A percentile compares a stretch with the other conserved stretches of the same genome.
Evolutionary conservation across 2,329 filamentous ascomycete species (phyloP).

Genomic region (Lecanicillium sp.): DNA sequence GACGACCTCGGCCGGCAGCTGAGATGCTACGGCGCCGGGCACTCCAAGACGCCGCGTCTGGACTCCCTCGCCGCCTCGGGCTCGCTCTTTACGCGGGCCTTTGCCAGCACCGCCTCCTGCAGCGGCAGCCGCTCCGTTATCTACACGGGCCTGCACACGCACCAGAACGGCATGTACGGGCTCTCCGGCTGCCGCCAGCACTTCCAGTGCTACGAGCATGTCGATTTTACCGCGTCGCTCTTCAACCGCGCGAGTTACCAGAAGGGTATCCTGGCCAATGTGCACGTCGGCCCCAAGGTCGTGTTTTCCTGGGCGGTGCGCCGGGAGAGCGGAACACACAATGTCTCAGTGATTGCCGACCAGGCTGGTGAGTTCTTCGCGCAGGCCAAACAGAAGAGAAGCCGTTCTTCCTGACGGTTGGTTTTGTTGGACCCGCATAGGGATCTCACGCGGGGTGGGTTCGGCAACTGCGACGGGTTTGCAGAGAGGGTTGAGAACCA

Average conservation of each 20-base stretch:
- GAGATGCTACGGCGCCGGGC: too few relatives aligned
- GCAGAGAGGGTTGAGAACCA: conserved; percentile 20
- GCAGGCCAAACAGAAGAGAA: conserved; percentile 23
- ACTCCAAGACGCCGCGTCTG: too few relatives aligned
- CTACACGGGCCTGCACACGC: conserved; percentile 44
- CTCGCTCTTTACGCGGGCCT: conserved; percentile 33
- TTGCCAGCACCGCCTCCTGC: conserved; percentile 42
- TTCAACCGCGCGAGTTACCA: conserved; percentile 35
- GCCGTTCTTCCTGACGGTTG: conserved; percentile 41
- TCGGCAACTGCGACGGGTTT: conserved; percentile 36
- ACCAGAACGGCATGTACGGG: conserved; percentile 43
- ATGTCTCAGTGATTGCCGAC: conserved; percentile 36
- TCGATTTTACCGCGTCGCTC: conserved; percentile 35
- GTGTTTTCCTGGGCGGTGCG: conserved; percentile 37
- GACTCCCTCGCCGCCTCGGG: conserved; percentile 34
- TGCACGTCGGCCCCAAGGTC: conserved; percentile 38
- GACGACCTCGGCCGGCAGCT: too few relatives aligned
- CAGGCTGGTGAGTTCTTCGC: conserved; percentile 33
- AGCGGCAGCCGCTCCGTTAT: conserved; percentile 40
- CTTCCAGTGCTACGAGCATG: conserved; percentile 38
- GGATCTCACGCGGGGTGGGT: conserved; percentile 33
- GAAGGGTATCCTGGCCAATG: conserved; percentile 42
- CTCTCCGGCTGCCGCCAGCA: conserved; percentile 31
- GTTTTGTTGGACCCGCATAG: conserved; percentile 42
- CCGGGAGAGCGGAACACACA: conserved; percentile 36